Base-by-base conservation (phyloP, 2,329 filamentous ascomycete species). In the Elsinoe fawcettii region DNA sequence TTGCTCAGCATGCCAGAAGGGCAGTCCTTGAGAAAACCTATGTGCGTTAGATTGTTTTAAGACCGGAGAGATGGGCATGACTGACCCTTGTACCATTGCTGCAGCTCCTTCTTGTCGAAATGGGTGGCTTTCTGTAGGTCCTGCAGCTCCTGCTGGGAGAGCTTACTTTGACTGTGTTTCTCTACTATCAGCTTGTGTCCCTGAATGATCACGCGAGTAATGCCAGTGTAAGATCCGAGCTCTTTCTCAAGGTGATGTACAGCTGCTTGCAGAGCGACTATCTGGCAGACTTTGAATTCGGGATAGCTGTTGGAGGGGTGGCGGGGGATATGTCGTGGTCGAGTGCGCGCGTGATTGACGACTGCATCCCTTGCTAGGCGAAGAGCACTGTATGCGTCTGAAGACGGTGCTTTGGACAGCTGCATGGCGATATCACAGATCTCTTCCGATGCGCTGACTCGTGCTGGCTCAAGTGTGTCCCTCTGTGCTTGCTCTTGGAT, bases 1-100 rank as follows among this genome's bases (percentile, higher is more conserved):
- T 97, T 99, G 68, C 89, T 93, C 71, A 99, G 86, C 79, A 90
- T 95, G 72, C 93, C 93, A 41, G 88, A 91, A 3, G 93, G 93
- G 75, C 93, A 99, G 75, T 99, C 93, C 79, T 97, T 97, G 61
- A 97, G 81, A 77, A 99, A 97, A 63, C 92, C 92, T 96, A 67
- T 20, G 20, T 11, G 32, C 8, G 22, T 49, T 16, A 53, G 30
- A 39, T 39, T n/a, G 20, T 14, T 46, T 67, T 56, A 70, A 47
- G 53, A 39, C 39, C 16, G n/a, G 18, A 2, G 20, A 23, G 6
- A 18, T 12, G 18, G 9, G 58, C 16, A 43, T 11, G 22, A 68
- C 83, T 63, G 74, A 96, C 93, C 93, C 81, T 97, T 97, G 76
- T 99, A 97, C 93, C 93, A 99, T 84, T 97, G 92, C 73, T 99